Conservation (phyloP, 345 rosid species). For the Eucalyptus cloeziana region DNA sequence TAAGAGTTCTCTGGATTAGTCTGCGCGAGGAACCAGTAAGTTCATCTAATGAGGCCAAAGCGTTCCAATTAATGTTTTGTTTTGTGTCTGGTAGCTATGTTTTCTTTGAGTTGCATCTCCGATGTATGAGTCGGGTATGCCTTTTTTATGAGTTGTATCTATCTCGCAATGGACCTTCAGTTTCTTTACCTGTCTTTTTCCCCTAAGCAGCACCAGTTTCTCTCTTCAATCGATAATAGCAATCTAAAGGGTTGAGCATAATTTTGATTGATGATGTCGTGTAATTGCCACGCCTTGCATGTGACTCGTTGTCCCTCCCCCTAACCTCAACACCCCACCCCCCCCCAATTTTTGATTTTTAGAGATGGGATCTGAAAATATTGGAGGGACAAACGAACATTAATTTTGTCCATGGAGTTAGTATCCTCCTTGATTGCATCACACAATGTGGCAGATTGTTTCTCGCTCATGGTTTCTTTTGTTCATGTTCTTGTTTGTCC, state of each 20-base stretch:
- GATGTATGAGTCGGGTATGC: neutral
- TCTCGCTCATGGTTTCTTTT: neutral
- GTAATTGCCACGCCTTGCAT: neutral
- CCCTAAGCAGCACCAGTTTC: neutral
- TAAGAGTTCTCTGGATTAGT: conserved; percentile 76
- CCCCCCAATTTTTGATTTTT: fast-evolving
- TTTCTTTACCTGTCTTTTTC: neutral
- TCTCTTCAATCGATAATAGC: neutral
- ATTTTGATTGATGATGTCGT: neutral
- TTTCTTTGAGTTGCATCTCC: neutral
- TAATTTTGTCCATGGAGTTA: neutral
- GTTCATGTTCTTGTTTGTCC: neutral
- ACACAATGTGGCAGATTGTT: neutral
- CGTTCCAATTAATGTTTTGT: neutral
- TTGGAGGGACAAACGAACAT: neutral
- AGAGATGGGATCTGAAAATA: neutral
- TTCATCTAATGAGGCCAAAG: neutral
- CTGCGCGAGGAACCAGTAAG: conserved; percentile 91
- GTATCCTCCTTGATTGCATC: neutral
- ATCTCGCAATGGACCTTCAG: neutral
- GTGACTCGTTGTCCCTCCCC: neutral
- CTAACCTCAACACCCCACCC: too few relatives aligned
- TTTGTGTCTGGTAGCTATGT: neutral
- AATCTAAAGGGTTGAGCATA: neutral
- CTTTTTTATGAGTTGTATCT: neutral